Conservation (phyloP, 305 asterid species). For the Withania somnifera region DNA sequence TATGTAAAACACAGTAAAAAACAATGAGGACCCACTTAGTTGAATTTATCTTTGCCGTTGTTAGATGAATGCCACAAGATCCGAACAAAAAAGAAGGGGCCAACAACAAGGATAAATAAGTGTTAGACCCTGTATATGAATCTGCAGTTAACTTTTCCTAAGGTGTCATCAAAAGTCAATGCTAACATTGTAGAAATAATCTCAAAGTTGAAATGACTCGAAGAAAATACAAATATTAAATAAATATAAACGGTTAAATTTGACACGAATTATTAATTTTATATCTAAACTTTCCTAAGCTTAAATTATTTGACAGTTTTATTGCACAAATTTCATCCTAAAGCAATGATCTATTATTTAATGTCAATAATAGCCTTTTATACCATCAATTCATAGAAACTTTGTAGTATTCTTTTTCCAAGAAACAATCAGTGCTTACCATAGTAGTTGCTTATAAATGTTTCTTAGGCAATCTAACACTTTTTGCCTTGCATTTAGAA, state of each 20-base stretch:
- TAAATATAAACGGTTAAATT: background rate
- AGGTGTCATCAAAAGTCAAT: background rate
- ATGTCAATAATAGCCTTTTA: no score
- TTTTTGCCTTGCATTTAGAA: background rate
- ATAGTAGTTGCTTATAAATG: no score
- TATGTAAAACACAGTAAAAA: background rate
- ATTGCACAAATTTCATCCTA: no score
- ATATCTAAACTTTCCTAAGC: background rate
- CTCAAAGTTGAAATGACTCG: background rate
- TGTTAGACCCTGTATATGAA: background rate
- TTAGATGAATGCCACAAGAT: background rate
- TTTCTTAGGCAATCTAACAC: background rate
- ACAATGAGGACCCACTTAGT: conserved; percentile 3
- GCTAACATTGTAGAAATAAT: background rate
- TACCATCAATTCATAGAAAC: no score
- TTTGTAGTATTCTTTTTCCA: no score
- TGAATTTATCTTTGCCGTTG: background rate
- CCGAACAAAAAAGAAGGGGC: background rate
- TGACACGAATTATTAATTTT: background rate
- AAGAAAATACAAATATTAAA: background rate
- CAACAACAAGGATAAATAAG: background rate
- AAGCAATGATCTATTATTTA: no score
- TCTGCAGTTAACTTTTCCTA: background rate
- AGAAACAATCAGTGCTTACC: no score
- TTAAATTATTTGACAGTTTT: no score